These are phyloP conservation scores for Suzukiozyma palmioleophila DNA, from an alignment of 1,139 yeast genomes.

Conservation along the genomic window DNA sequence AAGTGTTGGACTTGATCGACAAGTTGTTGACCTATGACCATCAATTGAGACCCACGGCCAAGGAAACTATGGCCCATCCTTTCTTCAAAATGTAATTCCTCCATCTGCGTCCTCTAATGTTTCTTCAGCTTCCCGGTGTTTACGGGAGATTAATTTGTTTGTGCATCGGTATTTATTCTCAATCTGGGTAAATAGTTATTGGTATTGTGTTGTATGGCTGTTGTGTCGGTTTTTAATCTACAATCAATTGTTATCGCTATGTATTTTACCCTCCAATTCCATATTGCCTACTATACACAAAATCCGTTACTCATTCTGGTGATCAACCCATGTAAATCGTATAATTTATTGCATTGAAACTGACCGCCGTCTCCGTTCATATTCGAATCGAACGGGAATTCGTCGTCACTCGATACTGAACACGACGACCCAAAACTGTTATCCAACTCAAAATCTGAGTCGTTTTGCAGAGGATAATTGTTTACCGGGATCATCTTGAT, in stretches of 20 bases:
- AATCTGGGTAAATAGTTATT: not conserved
- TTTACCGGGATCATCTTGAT: slow-evolving; percentile 14
- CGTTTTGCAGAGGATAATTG: slow-evolving; percentile 12
- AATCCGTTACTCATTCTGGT: slow-evolving; percentile 22
- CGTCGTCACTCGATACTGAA: slow-evolving; percentile 8
- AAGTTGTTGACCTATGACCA: slow-evolving; percentile 67
- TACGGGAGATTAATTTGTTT: not conserved
- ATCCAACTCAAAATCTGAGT: slow-evolving; percentile 10
- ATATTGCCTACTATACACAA: slow-evolving; percentile 1
- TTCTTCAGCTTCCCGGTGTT: too few relatives aligned
- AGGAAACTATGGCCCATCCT: slow-evolving; percentile 66
- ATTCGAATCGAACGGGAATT: slow-evolving; percentile 1
- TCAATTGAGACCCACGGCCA: slow-evolving; percentile 69
- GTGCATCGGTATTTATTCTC: not conserved
- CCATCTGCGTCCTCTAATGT: not conserved
- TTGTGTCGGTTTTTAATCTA: too few relatives aligned
- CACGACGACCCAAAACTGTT: slow-evolving; percentile 7
- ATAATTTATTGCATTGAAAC: slow-evolving; percentile 19
- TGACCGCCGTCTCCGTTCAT: slow-evolving; percentile 19
- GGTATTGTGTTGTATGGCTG: not conserved
- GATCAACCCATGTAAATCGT: slow-evolving; percentile 23
- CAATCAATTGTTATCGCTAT: too few relatives aligned
- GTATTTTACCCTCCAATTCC: too few relatives aligned
- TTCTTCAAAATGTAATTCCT: slow-evolving; percentile 33
- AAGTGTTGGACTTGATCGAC: slow-evolving; percentile 62